Evolutionary conservation across 495 filamentous ascomycete species (phyloP).

Genomic region (Ascodesmis nigricans): DNA sequence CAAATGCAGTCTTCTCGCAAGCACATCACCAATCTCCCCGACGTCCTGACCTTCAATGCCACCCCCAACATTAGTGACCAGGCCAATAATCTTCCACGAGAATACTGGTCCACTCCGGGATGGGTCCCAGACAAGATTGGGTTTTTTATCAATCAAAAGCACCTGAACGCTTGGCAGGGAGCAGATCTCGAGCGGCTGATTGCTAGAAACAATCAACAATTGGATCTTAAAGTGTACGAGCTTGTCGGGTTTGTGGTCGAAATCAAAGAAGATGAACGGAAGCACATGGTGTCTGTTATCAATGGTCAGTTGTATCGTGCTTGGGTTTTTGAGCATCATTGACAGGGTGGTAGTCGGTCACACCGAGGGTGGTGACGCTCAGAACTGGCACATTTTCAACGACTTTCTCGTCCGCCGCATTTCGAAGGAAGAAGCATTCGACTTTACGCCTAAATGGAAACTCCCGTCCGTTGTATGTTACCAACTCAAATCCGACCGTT

Average conservation of each 20-base stretch:
- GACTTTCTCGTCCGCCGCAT: conserved; percentile 83
- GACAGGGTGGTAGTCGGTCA: conserved; percentile 1
- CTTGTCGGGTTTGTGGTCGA: conserved; percentile 78
- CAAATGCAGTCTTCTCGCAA: conserved; percentile 60
- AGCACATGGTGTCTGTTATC: conserved; percentile 76
- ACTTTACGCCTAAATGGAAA: conserved; percentile 80
- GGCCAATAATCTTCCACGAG: conserved; percentile 28
- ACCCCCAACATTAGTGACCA: conserved; percentile 44
- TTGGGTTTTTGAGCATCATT: not conserved
- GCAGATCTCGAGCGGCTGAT: conserved; percentile 53
- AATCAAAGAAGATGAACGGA: conserved; percentile 63
- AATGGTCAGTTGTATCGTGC: conserved; percentile 36
- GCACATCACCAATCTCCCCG: conserved; percentile 55
- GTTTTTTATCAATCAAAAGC: conserved; percentile 51
- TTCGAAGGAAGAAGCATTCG: conserved; percentile 55
- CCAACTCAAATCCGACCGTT: conserved; percentile 52
- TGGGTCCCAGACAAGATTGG: conserved; percentile 90
- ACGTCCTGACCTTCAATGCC: conserved; percentile 64
- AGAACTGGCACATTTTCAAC: conserved; percentile 88
- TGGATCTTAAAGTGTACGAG: conserved; percentile 62
- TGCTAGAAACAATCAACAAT: conserved; percentile 31
- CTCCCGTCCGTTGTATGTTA: conserved; percentile 66
- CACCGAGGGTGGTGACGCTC: too few species aligned
- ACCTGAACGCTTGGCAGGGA: conserved; percentile 78
- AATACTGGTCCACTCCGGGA: conserved; percentile 63